Conservation (phyloP, 2,329 filamentous ascomycete genomes). For the Fusarium ambrosium region DNA sequence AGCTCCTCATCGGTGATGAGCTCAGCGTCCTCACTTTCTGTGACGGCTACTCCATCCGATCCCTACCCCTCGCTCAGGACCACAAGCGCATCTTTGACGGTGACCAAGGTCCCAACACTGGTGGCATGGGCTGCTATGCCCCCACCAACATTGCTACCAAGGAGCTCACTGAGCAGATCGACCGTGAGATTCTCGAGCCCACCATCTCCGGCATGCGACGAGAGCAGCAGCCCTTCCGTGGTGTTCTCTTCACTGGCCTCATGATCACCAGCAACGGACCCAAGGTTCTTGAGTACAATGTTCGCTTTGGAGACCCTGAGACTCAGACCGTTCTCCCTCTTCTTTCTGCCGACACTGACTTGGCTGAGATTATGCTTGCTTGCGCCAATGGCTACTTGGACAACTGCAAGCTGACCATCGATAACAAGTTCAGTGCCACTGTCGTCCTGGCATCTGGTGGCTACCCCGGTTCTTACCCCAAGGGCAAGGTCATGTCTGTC, state of each 20-base stretch:
- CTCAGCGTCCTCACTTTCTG: constrained; percentile 92
- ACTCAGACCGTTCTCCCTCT: constrained; percentile 86
- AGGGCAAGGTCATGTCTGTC: constrained; percentile 75
- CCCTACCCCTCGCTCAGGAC: constrained; percentile 91
- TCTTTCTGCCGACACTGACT: constrained; percentile 80
- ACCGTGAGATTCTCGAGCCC: constrained; percentile 86
- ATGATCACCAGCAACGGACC: constrained; percentile 89
- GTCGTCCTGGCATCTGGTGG: constrained; percentile 95
- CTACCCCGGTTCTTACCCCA: constrained; percentile 88
- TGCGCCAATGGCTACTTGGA: constrained; percentile 82
- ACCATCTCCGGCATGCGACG: constrained; percentile 89
- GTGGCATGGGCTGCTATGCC: constrained; percentile 97
- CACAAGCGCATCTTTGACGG: constrained; percentile 96
- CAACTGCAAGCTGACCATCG: constrained; percentile 75
- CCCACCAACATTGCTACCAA: constrained; percentile 85
- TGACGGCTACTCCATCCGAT: constrained; percentile 87
- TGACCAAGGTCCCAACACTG: constrained; percentile 92
- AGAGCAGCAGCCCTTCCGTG: constrained; percentile 80
- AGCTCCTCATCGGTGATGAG: constrained; percentile 92
- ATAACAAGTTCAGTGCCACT: constrained; percentile 82
- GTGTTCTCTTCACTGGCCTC: constrained; percentile 88
- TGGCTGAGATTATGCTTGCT: constrained; percentile 87
- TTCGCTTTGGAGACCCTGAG: constrained; percentile 90
- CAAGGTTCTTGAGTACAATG: constrained; percentile 90
- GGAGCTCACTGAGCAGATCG: constrained; percentile 81